Base-by-base conservation (phyloP, 1,284 basidiomycete genomes). In the Malassezia sp. region DNA sequence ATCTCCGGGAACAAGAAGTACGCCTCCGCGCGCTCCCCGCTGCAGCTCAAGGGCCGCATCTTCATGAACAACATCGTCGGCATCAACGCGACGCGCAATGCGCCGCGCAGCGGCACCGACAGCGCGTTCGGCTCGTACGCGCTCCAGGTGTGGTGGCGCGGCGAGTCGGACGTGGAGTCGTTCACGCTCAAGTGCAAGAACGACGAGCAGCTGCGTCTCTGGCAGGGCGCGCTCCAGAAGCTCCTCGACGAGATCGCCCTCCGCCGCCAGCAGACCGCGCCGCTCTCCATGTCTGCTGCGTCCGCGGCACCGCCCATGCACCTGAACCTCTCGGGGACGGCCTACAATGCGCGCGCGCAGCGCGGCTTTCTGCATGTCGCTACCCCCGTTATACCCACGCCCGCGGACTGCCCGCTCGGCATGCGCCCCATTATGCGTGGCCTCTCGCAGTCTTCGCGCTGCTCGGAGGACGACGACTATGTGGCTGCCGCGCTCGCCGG, bases 11-110 rank as follows among this genome's bases (percentile, higher is more conserved):
- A 24, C 9, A 67, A 62, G 41, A 64, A 59, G 38, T n/a, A n/a
- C n/a, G n/a, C n/a, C n/a, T 39, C 23, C 67, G 83, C 77, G 61
- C 36, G 35, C 23, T 15, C 41, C 5, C 83, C 83, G 15, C 77
- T 96, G 28, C 79, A 91, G 40, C 74, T 99, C 53, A 99, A 99
- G 69, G 93, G 93, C 2, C 80, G 93, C 27, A 97, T 99, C 59
- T 97, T 96, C 73, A 77, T 96, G 60, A 89, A 88, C 60, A 99
- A 97, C 63, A 88, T 97, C 35, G 90, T 85, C 0, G 79, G 83
- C 56, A 81, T 84, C 41, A 56, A 56, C 36, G 54, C 57, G 35
- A n/a, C n/a, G n/a, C n/a, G n/a, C n/a, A n/a, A n/a, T n/a, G 53
- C 75, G 77, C 20, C 75, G 78, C 30, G 57, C 45, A 50, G 52